phyloP scores from a whole-genome alignment of 768 basidiomycete species.

The Dacryopinax spathularia region DNA sequence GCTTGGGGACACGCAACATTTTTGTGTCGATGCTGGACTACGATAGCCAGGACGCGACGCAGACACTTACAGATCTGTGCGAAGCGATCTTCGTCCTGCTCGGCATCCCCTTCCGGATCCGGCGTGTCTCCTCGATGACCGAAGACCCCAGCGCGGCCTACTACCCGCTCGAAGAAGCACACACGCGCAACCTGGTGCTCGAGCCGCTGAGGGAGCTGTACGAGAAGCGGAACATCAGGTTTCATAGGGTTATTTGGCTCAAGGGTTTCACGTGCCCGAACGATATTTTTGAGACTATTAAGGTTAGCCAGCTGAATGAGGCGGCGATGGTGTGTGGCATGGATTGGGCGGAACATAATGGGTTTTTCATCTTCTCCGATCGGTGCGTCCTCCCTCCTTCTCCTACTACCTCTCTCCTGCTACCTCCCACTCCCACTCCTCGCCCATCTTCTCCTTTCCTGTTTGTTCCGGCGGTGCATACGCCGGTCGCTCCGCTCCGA shows the following conservation, averaged over 20 bases:
- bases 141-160: conserved; percentile 74
- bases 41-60: conserved; percentile 87
- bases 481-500: too few relatives aligned
- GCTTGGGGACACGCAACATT: conserved; percentile 74
- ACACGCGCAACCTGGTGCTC: conserved; percentile 81
- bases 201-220: conserved; percentile 79
- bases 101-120: conserved; percentile 83
- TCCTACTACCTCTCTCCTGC: not conserved
- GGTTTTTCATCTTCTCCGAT: conserved; percentile 96
- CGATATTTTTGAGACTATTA: conserved; percentile 90
- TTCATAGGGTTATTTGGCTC: conserved; percentile 88
- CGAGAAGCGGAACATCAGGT: conserved; percentile 60
- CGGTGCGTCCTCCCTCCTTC: conserved; percentile 37
- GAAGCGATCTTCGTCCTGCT: conserved; percentile 90
- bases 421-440: not conserved
- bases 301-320: conserved; percentile 76
- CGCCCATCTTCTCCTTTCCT: too few relatives aligned
- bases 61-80: conserved; percentile 83
- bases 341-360: conserved; percentile 99
- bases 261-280: conserved; percentile 99
- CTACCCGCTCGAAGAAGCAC: conserved; percentile 89
- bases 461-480: too few relatives aligned
- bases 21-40: conserved; percentile 99
- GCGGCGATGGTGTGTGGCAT: conserved; percentile 99
- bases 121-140: conserved; percentile 88